A percentile compares a stretch with the other conserved stretches of the same genome.
Conservation (phyloP, 2,329 filamentous ascomycete species). For the Waltergamsia citrina region DNA sequence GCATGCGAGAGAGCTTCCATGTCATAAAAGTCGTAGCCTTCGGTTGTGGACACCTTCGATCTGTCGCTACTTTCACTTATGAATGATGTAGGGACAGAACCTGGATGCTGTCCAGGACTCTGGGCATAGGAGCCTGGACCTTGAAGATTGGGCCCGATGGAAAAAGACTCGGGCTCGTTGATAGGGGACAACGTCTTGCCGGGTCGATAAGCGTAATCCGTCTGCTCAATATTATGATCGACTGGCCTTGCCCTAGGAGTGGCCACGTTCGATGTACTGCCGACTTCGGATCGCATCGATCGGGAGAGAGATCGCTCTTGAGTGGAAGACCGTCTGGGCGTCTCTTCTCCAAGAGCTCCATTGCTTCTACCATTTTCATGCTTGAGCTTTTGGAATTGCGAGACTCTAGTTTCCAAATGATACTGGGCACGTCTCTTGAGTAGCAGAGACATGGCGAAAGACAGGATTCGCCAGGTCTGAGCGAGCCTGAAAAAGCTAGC, state of each 20-base stretch:
- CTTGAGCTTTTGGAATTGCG: slow-evolving; percentile 23
- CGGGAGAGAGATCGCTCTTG: slow-evolving; percentile 18
- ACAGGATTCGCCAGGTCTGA: slow-evolving; percentile 54
- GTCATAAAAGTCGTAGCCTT: slow-evolving; percentile 59
- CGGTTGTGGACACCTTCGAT: slow-evolving; percentile 40
- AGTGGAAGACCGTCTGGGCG: slow-evolving; percentile 23
- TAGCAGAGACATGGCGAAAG: slow-evolving; percentile 44
- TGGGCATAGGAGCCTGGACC: slow-evolving; percentile 16
- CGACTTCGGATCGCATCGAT: slow-evolving; percentile 43
- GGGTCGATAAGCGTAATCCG: slow-evolving; percentile 16
- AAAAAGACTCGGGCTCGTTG: slow-evolving; percentile 39
- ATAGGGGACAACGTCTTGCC: slow-evolving; percentile 35
- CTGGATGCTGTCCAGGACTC: slow-evolving; percentile 32
- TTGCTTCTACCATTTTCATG: neutral
- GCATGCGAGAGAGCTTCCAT: slow-evolving; percentile 41
- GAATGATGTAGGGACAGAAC: slow-evolving; percentile 42
- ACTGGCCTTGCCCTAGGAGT: slow-evolving; percentile 49
- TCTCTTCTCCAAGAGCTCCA: slow-evolving; percentile 22
- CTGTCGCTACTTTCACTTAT: slow-evolving; percentile 37
- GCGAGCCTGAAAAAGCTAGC: slow-evolving; percentile 49
- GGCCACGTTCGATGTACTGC: slow-evolving; percentile 53
- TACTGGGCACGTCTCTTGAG: slow-evolving; percentile 45
- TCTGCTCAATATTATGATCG: slow-evolving; percentile 18
- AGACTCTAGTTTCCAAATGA: slow-evolving; percentile 41
- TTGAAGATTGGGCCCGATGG: slow-evolving; percentile 36